A percentile compares a stretch with the other conserved stretches of the same genome.
These are phyloP conservation scores for Bremia lactucae DNA, from an alignment of 352 stramenopile genomes.

Conservation along the genomic window DNA sequence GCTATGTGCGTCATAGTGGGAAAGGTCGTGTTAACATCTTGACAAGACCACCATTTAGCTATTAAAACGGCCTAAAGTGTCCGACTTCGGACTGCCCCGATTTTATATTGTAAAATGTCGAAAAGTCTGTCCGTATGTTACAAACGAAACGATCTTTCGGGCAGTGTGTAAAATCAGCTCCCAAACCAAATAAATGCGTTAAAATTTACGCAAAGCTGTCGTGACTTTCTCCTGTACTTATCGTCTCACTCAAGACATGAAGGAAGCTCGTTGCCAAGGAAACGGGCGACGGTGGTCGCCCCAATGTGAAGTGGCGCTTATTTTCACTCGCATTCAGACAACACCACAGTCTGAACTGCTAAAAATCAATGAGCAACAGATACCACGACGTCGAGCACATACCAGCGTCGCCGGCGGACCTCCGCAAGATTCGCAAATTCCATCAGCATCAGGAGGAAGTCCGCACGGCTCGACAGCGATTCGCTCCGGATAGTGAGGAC, in stretches of 20 bases:
- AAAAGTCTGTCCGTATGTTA: too few species aligned
- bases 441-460: constrained; percentile 4
- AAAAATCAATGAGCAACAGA: constrained; percentile 5
- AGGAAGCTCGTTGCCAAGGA: constrained; percentile 11
- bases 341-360: constrained; percentile 3
- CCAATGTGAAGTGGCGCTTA: constrained; percentile 4
- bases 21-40: too few species aligned
- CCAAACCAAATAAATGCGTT: too few species aligned
- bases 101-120: too few species aligned
- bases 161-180: too few species aligned
- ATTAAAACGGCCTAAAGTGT: too few species aligned
- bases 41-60: too few species aligned
- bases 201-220: too few species aligned
- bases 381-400: neutral
- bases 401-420: neutral
- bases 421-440: constrained; percentile 1
- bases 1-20: too few species aligned
- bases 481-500: constrained; percentile 22
- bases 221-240: constrained; percentile 1
- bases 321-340: constrained; percentile 8
- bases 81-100: too few species aligned
- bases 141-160: too few species aligned
- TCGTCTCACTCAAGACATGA: constrained; percentile 6
- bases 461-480: constrained; percentile 16
- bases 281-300: constrained; percentile 9